Evolutionary conservation across 805 yeast species (phyloP), one percentile per base, ranked within the genome.

Genomic region (Martiniozyma abietophila): DNA sequence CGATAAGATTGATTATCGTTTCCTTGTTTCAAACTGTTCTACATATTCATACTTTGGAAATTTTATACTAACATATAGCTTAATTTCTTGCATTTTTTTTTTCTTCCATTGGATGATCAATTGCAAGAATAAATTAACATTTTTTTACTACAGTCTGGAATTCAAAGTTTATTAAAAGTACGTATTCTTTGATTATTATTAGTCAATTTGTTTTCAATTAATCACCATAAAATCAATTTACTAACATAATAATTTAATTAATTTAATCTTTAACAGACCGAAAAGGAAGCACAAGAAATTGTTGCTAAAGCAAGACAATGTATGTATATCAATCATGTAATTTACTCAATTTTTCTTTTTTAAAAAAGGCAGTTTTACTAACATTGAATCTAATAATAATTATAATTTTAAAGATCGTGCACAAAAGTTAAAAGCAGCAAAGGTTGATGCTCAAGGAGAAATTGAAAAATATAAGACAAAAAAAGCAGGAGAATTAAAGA

Each of bases 201-300:
- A 15, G 14, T 31, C 10, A 7, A 4, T 5, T 9, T 11, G 16
- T 14, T 4, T 14, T 22, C 4, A 9, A 26, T 9, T 4, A 8
- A 28, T 11, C n/a, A 11, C 24, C 8, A 8, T 22, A 11, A 5
- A 22, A 22, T 22, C 5, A 19, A 14, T 18, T 14, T 36, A 35
- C 39, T 38, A 36, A 40, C 44, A 8, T 17, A 11, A 15, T 14
- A n/a, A 12, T 21, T 18, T 9, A 14, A 5, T 22, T 24, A 9
- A 6, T 9, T 28, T 21, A 16, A 8, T 38, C 40, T 53, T n/a
- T n/a, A n/a, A n/a, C n/a, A 81, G 69, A 94, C 97, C 43, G 98
- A 92, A 66, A 85, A 82, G 63, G 89, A 84, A 51, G 97, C 98
- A n/a, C 96, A 94, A 49, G 88, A 79, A 49, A 82, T 88, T 44